Base-by-base conservation (phyloP, 1,284 basidiomycete species). In the Cryptococcus hybrid region DNA sequence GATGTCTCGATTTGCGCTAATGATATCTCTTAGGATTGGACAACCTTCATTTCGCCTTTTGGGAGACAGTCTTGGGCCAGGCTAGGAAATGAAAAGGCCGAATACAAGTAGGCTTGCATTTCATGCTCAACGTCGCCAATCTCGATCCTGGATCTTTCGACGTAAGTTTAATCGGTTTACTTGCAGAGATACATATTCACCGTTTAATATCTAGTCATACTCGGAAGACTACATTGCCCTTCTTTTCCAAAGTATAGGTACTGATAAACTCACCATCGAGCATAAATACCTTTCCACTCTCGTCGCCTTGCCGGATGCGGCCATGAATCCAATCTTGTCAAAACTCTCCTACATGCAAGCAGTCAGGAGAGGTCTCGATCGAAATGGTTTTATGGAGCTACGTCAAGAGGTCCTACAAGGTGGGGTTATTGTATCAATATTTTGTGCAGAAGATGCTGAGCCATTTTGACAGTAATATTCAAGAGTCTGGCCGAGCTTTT, bases 81-180 rank as follows among this genome's bases (percentile, higher is more conserved):
- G 40, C 81, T 88, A 49, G 79, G 80, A 24, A 82, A 88, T 58
- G 71, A 73, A 8, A 69, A 77, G 43, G 78, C 76, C 48, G 84
- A 63, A 79, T 83, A 13, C 83, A 88, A 53, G 83, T 91, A 34
- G 85, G 87, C 11, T 70, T 92, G 47, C 82, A 85, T 12, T 85
- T 92, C 70, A 84, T 87, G 80, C 81, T 84, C 48, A 85, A 82
- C 53, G 77, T 92, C 2, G 80, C 90, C 39, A 75, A 80, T 47
- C 77, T 87, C 8, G 86, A 92, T 65, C 85, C 86, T 0, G 78
- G 76, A 51, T 80, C 84, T 34, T 90, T 89, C 69, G 55, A 64
- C 53, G 88, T 88, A 59, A 67, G 83, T 77, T 2, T 52, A 7
- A 7, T 47, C 35, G 24, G 53, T 2, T 46, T 47, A 18, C 7